A percentile compares a stretch with the other conserved stretches of the same genome.
Conservation (phyloP, 2,329 filamentous ascomycete species). For the Fonsecaea erecta region DNA sequence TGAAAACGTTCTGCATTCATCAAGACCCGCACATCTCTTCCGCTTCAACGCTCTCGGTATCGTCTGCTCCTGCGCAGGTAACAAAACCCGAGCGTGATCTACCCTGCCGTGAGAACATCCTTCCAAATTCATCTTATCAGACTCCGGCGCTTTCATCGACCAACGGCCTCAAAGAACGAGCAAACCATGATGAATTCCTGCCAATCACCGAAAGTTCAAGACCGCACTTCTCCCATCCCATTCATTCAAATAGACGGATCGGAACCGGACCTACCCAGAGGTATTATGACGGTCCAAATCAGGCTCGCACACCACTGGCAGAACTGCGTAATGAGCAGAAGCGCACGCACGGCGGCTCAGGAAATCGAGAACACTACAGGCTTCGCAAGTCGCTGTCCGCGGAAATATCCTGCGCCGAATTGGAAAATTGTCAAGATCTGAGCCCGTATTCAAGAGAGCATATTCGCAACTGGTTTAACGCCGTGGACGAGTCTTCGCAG, state of each 20-base stretch:
- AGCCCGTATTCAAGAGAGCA: neutral
- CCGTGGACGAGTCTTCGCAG: neutral
- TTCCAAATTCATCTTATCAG: neutral
- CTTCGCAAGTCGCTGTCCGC: constrained; percentile 5
- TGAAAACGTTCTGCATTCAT: constrained; percentile 24
- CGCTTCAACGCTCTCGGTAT: constrained; percentile 21
- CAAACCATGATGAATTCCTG: neutral
- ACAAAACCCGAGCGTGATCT: constrained; percentile 27
- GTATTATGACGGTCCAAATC: neutral
- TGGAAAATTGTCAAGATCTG: neutral
- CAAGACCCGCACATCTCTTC: constrained; percentile 24
- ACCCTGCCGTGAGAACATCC: neutral
- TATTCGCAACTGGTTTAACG: constrained; percentile 10
- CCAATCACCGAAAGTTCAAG: neutral
- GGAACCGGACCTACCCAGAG: neutral
- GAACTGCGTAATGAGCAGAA: constrained; percentile 23
- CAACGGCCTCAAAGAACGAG: neutral
- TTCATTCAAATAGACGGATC: neutral
- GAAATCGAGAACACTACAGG: neutral
- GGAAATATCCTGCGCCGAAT: neutral
- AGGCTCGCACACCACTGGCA: constrained; percentile 9
- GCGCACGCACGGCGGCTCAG: neutral
- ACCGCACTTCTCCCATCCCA: neutral
- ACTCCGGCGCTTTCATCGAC: constrained; percentile 1
- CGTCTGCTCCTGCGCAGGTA: constrained; percentile 18